phyloP scores from a whole-genome alignment of 352 stramenopile species.

The Phytophthora crassamura region DNA sequence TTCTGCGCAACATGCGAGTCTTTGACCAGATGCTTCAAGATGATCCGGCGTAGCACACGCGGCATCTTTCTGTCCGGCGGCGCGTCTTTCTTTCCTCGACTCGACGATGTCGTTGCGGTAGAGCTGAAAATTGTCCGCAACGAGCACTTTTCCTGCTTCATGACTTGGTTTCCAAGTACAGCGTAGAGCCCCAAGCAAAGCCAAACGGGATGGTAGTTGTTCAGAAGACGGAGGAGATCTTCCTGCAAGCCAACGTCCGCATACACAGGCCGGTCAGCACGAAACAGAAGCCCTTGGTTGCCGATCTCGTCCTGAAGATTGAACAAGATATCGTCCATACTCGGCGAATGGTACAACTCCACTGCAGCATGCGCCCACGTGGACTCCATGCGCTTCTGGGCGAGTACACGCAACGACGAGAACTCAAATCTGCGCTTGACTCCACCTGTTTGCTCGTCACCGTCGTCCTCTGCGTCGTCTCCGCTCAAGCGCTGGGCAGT shows the following conservation, averaged over 20 bases:
- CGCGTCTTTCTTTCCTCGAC: slow-evolving; percentile 29
- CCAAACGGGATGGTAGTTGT: slow-evolving; percentile 93
- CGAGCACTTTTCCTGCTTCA: slow-evolving; percentile 66
- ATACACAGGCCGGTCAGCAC: slow-evolving; percentile 89
- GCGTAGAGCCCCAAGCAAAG: slow-evolving; percentile 90
- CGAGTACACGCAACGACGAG: slow-evolving; percentile 71
- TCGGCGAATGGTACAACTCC: slow-evolving; percentile 63
- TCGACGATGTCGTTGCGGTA: slow-evolving; percentile 18
- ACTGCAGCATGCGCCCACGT: slow-evolving; percentile 62
- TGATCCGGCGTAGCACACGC: slow-evolving; percentile 56
- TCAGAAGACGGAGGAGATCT: slow-evolving; percentile 86
- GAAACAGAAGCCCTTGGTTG: slow-evolving; percentile 79
- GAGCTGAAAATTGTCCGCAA: slow-evolving; percentile 59
- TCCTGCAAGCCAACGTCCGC: slow-evolving; percentile 90
- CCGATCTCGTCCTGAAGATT: slow-evolving; percentile 78
- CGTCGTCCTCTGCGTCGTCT: slow-evolving; percentile 20
- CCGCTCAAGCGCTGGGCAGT: slow-evolving; percentile 44
- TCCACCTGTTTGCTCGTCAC: slow-evolving; percentile 13
- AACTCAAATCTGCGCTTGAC: slow-evolving; percentile 55
- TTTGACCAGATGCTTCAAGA: slow-evolving; percentile 74
- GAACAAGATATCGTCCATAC: slow-evolving; percentile 64
- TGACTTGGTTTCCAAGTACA: slow-evolving; percentile 73
- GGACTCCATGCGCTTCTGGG: slow-evolving; percentile 76
- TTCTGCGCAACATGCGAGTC: slow-evolving; percentile 64
- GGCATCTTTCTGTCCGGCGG: slow-evolving; percentile 52